Conservation (phyloP, 768 basidiomycete species). For the Russula virescens region DNA sequence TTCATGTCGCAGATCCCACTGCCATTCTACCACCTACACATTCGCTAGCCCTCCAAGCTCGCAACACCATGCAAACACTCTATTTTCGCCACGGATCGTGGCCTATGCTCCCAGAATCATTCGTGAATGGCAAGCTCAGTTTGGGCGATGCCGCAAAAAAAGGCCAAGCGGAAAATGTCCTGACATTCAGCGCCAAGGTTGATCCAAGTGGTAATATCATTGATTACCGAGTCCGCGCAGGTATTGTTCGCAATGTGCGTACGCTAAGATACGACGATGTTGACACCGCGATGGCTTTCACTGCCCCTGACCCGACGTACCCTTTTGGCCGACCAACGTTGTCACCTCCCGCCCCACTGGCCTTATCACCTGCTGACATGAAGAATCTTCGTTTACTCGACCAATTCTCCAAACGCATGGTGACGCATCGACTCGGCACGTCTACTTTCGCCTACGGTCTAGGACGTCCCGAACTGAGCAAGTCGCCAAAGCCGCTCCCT, state of each 20-base stretch:
- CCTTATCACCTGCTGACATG: constrained; percentile 10
- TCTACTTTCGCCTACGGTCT: not conserved
- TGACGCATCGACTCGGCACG: not conserved
- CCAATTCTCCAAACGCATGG: constrained; percentile 22
- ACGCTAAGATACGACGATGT: constrained; percentile 62
- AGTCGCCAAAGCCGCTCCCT: constrained; percentile 27
- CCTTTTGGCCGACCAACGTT: constrained; percentile 40
- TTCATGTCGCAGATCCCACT: constrained; percentile 92
- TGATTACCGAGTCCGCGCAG: constrained; percentile 66
- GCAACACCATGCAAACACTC: constrained; percentile 41
- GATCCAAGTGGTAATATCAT: constrained; percentile 55
- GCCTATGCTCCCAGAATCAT: constrained; percentile 65
- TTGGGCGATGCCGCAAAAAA: constrained; percentile 35
- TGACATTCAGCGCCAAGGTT: constrained; percentile 79
- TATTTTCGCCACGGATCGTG: constrained; percentile 63
- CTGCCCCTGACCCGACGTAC: constrained; percentile 24
- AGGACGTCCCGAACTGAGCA: constrained; percentile 20
- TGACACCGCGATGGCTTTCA: constrained; percentile 43
- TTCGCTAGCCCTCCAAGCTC: constrained; percentile 52
- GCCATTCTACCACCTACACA: constrained; percentile 68
- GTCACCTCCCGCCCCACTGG: constrained; percentile 3
- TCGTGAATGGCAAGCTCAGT: constrained; percentile 49
- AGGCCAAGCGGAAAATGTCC: constrained; percentile 46
- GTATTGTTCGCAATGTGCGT: constrained; percentile 64
- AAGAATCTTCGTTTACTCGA: constrained; percentile 33